Percentiles rank a stretch among this genome's conserved stretches.
Evolutionary conservation across 208 protist species (phyloP).

Genomic region (Leishmania turanica): DNA sequence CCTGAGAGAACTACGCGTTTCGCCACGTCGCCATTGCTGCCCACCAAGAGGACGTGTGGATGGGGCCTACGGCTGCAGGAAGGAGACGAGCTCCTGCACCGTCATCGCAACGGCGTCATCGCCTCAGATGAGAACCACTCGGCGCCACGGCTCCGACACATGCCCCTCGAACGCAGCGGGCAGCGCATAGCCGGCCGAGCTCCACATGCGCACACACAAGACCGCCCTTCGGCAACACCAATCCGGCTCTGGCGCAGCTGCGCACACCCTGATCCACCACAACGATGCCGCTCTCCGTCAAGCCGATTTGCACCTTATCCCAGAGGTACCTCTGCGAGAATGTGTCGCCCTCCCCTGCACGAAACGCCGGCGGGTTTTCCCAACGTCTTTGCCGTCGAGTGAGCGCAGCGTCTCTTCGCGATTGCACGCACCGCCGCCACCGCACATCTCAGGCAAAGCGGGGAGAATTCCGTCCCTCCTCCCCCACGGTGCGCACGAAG

Average conservation of each 20-base stretch:
- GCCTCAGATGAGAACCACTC: slow-evolving; percentile 41
- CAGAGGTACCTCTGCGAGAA: slow-evolving; percentile 45
- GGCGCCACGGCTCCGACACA: slow-evolving; percentile 33
- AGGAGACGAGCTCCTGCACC: slow-evolving; percentile 47
- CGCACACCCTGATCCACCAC: slow-evolving; percentile 51
- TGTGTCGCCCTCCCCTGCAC: slow-evolving; percentile 22
- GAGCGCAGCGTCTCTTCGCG: slow-evolving; percentile 27
- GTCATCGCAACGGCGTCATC: slow-evolving; percentile 50
- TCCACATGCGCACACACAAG: slow-evolving; percentile 37
- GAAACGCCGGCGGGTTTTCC: slow-evolving; percentile 20
- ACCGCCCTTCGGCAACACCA: slow-evolving; percentile 31
- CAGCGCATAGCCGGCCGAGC: slow-evolving; percentile 52
- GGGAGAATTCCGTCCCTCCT: not conserved
- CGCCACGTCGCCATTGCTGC: slow-evolving; percentile 60
- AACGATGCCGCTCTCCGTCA: slow-evolving; percentile 41
- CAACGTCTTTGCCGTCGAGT: slow-evolving; percentile 17
- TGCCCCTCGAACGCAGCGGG: slow-evolving; percentile 48
- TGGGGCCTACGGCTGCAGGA: slow-evolving; percentile 32
- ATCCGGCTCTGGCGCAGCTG: slow-evolving; percentile 31
- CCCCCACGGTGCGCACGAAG: slow-evolving; percentile 20
- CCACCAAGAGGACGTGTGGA: slow-evolving; percentile 45
- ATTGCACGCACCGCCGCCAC: slow-evolving; percentile 27
- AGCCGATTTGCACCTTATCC: slow-evolving; percentile 35
- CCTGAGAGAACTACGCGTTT: slow-evolving; percentile 48
- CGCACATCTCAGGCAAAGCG: slow-evolving; percentile 34